A percentile compares a stretch with the other conserved stretches of the same genome.
Conservation (phyloP, 2,329 filamentous ascomycete species). For the Colletotrichum sp. region DNA sequence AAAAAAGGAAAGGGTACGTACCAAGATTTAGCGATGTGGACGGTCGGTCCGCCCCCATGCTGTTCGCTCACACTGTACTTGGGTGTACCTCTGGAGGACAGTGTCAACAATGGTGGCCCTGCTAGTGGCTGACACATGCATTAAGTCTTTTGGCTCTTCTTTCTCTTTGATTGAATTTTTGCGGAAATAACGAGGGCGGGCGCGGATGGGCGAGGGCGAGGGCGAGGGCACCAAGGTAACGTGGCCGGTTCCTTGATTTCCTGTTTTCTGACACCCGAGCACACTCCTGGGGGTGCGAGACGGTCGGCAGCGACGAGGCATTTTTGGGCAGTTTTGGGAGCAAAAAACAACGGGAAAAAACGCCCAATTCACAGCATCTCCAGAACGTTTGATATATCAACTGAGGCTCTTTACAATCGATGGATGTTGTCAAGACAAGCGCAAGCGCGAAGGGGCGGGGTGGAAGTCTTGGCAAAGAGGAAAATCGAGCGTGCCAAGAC, state of each 20-base stretch:
- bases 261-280: background rate
- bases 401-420: constrained; percentile 16
- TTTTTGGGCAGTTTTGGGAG: background rate
- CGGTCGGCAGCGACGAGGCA: background rate
- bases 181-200: constrained; percentile 15
- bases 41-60: background rate
- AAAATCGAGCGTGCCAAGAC: constrained; percentile 19
- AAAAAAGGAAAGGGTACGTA: background rate
- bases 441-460: constrained; percentile 21
- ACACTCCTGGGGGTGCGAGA: background rate
- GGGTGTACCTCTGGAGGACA: background rate
- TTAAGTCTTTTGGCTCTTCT: background rate
- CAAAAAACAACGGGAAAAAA: constrained; percentile 14
- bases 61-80: background rate
- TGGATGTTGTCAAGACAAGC: constrained; percentile 23
- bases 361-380: background rate
- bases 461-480: constrained; percentile 22
- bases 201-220: background rate
- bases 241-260: constrained; percentile 17
- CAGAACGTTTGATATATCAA: background rate
- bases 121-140: constrained; percentile 16
- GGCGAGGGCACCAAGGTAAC: constrained; percentile 1
- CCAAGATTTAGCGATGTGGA: background rate
- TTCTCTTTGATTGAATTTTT: background rate
- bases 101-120: background rate